Evolutionary conservation across 2,329 filamentous ascomycete genomes (phyloP).

Genomic region (Aspergillus proliferans): DNA sequence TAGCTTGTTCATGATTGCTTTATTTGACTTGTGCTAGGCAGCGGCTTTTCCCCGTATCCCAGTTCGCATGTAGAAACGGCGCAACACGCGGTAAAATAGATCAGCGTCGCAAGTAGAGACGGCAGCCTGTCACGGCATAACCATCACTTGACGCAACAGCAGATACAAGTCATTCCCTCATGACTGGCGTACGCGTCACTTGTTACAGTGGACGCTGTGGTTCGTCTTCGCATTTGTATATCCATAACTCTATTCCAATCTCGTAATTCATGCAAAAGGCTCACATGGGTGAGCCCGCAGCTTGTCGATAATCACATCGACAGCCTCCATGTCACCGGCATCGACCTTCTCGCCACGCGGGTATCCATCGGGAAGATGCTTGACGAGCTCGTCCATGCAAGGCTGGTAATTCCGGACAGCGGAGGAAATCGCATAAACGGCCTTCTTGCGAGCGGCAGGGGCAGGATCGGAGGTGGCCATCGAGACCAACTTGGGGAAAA

Average conservation of each 20-base stretch:
- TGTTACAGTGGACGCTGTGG: neutral
- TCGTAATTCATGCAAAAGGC: slow-evolving; percentile 17
- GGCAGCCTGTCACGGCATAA: no score
- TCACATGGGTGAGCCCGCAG: slow-evolving; percentile 47
- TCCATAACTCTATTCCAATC: neutral
- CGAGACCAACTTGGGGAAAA: slow-evolving; percentile 62
- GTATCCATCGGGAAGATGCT: slow-evolving; percentile 57
- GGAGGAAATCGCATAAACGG: slow-evolving; percentile 80
- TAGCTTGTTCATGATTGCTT: neutral
- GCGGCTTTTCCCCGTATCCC: no score
- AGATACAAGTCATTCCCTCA: no score
- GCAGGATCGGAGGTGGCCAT: slow-evolving; percentile 57
- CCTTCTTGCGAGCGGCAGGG: slow-evolving; percentile 70
- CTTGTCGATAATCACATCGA: slow-evolving; percentile 66
- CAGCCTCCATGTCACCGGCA: slow-evolving; percentile 77
- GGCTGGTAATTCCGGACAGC: slow-evolving; percentile 86
- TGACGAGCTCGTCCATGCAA: slow-evolving; percentile 58
- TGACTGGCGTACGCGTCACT: no score
- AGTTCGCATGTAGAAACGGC: no score
- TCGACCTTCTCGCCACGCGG: slow-evolving; percentile 59
- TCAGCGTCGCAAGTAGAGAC: no score
- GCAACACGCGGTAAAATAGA: no score
- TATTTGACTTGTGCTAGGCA: neutral
- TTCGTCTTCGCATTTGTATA: neutral
- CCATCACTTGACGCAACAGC: no score